Conservation (phyloP, 139 green algal genomes). For the Haematococcus lacustris region DNA sequence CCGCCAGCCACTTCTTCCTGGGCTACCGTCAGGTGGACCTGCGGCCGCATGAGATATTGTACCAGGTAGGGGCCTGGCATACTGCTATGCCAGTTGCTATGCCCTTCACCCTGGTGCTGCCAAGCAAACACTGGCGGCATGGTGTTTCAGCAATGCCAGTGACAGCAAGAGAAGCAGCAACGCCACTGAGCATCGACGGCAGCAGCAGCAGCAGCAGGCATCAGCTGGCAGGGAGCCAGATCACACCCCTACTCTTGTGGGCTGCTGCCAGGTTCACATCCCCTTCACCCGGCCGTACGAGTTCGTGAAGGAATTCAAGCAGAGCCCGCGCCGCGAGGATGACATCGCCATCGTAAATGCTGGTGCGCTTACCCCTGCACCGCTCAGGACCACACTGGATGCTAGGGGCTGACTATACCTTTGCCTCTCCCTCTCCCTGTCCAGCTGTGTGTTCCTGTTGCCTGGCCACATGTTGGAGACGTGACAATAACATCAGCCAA, state of each 20-base stretch:
- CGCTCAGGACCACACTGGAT: too few species aligned
- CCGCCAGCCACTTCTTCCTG: constrained; percentile 79
- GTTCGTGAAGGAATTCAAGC: constrained; percentile 93
- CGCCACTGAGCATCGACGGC: too few species aligned
- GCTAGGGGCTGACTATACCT: too few species aligned
- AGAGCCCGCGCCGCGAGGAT: constrained; percentile 76
- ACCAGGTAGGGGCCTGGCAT: background rate
- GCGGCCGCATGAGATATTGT: constrained; percentile 67
- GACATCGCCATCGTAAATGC: constrained; percentile 98
- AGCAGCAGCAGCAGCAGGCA: background rate
- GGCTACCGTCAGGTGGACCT: constrained; percentile 80
- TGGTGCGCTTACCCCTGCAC: constrained; percentile 41
- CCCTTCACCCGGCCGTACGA: constrained; percentile 66
- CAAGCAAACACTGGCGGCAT: background rate
- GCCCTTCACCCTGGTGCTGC: background rate
- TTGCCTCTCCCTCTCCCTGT: too few species aligned
- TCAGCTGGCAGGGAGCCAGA: background rate
- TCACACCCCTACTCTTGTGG: too few species aligned
- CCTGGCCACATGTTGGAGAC: too few species aligned
- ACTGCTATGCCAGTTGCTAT: background rate
- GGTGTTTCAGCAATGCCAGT: background rate
- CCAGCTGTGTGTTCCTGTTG: too few species aligned
- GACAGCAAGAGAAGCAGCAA: background rate
- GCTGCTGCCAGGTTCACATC: constrained; percentile 43
- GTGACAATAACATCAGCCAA: too few species aligned